phyloP scores from a whole-genome alignment of 2,329 filamentous ascomycete genomes.

The Sporothrix mexicana region DNA sequence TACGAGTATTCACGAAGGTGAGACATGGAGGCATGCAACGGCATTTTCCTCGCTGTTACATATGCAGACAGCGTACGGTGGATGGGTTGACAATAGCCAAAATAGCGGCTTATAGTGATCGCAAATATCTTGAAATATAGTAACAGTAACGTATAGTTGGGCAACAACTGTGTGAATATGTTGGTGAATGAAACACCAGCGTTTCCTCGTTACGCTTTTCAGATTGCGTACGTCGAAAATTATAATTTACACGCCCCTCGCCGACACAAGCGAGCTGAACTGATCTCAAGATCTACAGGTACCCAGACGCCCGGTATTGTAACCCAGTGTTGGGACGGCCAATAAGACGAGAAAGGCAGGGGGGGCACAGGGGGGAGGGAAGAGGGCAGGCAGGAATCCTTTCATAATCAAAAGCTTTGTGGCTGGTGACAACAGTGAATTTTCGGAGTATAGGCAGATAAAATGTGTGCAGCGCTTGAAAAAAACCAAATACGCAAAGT shows the following conservation, averaged over 20 bases:
- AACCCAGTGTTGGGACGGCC: neutral
- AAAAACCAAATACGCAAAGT: neutral
- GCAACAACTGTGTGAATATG: neutral
- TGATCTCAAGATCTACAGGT: constrained; percentile 28
- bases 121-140: neutral
- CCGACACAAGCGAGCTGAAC: constrained; percentile 29
- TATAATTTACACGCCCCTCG: neutral
- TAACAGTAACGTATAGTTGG: neutral
- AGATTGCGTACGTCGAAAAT: neutral
- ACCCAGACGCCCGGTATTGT: constrained; percentile 18
- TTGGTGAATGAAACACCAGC: neutral
- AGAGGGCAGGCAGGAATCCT: neutral
- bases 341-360: neutral
- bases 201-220: neutral
- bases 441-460: neutral
- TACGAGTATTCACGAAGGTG: neutral
- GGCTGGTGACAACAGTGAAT: constrained; percentile 9
- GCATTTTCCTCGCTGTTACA: neutral
- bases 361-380: neutral
- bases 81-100: neutral
- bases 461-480: too few relatives aligned
- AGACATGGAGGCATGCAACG: neutral
- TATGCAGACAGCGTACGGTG: neutral
- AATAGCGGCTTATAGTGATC: neutral
- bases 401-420: neutral